Base-by-base conservation (phyloP, 2,329 filamentous ascomycete genomes). In the Alternaria alternata region DNA sequence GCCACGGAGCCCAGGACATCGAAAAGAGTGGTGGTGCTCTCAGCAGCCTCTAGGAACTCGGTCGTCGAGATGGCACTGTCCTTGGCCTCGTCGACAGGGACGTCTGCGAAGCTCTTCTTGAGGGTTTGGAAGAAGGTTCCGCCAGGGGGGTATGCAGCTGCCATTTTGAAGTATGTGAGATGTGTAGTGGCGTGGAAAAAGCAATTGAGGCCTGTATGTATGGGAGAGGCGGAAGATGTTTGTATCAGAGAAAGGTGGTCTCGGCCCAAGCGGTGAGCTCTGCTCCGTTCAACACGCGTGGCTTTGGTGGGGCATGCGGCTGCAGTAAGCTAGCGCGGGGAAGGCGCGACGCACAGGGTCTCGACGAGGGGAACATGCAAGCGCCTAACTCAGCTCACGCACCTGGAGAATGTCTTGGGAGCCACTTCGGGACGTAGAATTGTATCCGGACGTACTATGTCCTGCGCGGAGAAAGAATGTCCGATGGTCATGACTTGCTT, bases 11-110 rank as follows among this genome's bases (percentile, higher is more conserved):
- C 87, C 28, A 89, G 80, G 41, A 88, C 80, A 77, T 89, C 88
- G 75, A 98, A 98, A 64, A 99, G 88, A 64, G 88, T 91, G 54
- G 91, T 91, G 78, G 98, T 82, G 57, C 91, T 89, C 86, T 97
- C 93, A 54, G 93, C 87, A 59, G 95, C 95, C 68, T 96, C 91
- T 66, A 98, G 90, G 81, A 98, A 99, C 78, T 96, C 88, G 59
- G 87, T 87, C 47, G 95, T 98, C 55, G 88, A 82, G 74, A 98
- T 89, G 62, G 89, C 91, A 82, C 93, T 90, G 81, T 88, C 89
- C 69, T 91, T 90, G 69, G 86, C 85, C 63, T 86, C 84, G 72
- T 93, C 87, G 71, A 97, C 81, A 14, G 91, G 89, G 55, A 98
- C 94, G 71, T 94, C 88, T 66, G 86, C 85, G 83, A 97, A 99